Evolutionary conservation across 257 asterid species (phyloP).

Genomic region (Solanum phureja): DNA sequence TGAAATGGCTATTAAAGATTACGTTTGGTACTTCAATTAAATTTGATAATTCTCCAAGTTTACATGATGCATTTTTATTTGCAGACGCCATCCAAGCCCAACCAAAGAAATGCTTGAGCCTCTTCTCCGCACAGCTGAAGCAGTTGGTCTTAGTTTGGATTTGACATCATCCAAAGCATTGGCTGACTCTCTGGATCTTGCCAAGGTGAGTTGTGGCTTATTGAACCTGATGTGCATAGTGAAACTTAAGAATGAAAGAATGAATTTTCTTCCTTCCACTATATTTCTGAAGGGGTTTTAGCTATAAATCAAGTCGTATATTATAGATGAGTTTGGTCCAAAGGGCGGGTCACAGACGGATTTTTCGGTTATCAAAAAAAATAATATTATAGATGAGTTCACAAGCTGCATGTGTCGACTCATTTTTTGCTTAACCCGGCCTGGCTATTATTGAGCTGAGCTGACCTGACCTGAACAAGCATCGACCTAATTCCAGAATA

Average conservation of each 20-base stretch:
- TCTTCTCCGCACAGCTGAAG: slow-evolving; percentile 77
- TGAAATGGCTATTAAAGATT: background rate
- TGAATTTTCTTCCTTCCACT: background rate
- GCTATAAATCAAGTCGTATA: background rate
- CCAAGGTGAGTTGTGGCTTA: slow-evolving; percentile 58
- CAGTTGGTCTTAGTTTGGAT: slow-evolving; percentile 80
- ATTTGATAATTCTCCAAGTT: background rate
- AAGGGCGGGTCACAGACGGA: too few relatives aligned
- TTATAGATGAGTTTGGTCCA: background rate
- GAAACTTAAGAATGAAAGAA: background rate
- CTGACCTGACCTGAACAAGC: background rate
- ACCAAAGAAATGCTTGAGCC: slow-evolving; percentile 99
- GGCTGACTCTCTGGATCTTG: slow-evolving; percentile 97
- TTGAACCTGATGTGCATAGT: background rate
- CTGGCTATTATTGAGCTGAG: background rate
- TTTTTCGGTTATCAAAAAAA: too few relatives aligned
- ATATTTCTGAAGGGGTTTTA: background rate
- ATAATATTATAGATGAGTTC: background rate
- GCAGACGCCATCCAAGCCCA: slow-evolving; percentile 97
- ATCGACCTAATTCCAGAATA: background rate
- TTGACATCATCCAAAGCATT: slow-evolving; percentile 88
- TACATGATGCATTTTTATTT: background rate
- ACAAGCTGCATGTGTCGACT: background rate
- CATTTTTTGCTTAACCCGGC: background rate
- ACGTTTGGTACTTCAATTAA: background rate